Conservation (phyloP, 345 rosid species). For the Fremontodendron californicum region DNA sequence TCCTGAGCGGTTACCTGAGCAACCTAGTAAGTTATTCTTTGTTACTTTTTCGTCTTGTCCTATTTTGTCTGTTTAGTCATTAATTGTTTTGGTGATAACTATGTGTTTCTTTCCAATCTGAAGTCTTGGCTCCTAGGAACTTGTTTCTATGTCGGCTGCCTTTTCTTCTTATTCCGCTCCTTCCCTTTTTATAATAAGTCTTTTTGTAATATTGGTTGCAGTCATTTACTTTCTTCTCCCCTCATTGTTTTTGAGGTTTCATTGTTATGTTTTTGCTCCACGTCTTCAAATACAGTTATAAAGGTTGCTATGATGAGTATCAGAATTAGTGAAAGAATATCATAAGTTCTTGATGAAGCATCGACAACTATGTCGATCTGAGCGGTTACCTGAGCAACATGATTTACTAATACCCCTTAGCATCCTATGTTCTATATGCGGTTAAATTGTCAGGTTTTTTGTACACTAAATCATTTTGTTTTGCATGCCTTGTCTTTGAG, state of each 20-base stretch:
- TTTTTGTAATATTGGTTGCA: no score
- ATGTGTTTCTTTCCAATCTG: background rate
- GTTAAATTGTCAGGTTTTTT: background rate
- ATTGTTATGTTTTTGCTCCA: background rate
- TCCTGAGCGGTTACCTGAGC: conserved; percentile 65
- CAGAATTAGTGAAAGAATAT: conserved; percentile 14
- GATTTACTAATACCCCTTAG: background rate
- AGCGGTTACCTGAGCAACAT: no score
- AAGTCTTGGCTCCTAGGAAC: background rate
- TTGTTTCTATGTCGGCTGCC: background rate
- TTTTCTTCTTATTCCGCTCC: background rate
- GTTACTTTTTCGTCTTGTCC: background rate
- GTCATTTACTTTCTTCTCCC: background rate
- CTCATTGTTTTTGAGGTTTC: background rate
- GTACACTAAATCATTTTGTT: background rate
- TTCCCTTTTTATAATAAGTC: background rate
- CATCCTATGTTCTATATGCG: background rate
- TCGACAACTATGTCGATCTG: conserved; percentile 31
- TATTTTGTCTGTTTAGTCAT: background rate
- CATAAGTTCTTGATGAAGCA: conserved; percentile 19
- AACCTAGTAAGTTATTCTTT: conserved; percentile 11
- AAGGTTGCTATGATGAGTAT: conserved; percentile 32
- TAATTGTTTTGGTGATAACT: background rate
- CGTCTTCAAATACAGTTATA: background rate
- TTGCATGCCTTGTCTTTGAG: background rate